Evolutionary conservation across 2,329 filamentous ascomycete genomes (phyloP).

Genomic region (Colletotrichum euphorbiae): DNA sequence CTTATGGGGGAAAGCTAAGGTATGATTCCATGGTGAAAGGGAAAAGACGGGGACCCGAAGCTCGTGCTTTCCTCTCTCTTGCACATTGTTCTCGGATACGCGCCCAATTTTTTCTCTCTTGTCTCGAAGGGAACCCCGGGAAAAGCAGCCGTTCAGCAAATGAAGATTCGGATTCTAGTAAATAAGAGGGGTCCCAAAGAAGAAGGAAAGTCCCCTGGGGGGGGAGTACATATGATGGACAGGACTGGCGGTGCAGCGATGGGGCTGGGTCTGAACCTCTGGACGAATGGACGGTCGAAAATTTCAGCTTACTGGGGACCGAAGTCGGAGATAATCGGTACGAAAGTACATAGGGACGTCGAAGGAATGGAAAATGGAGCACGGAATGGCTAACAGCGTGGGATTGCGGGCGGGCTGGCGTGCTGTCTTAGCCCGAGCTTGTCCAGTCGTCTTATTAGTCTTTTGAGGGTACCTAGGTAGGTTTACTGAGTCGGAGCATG

Average conservation of each 20-base stretch:
- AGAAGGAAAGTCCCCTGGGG: background rate
- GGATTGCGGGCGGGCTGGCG: conserved; percentile 18
- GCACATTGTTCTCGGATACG: background rate
- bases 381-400: conserved; percentile 8
- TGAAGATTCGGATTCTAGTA: conserved; percentile 5
- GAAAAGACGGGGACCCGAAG: conserved; percentile 3
- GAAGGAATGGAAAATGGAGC: conserved; percentile 16
- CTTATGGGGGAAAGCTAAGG: conserved; percentile 21
- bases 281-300: conserved; percentile 31
- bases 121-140: conserved; percentile 5
- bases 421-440: background rate
- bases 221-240: too few relatives aligned
- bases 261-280: background rate
- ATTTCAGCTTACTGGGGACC: conserved; percentile 39
- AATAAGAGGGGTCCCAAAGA: background rate
- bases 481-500: background rate
- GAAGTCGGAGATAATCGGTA: conserved; percentile 40
- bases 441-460: background rate
- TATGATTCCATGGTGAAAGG: conserved; percentile 25
- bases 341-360: conserved; percentile 13
- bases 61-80: background rate
- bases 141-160: conserved; percentile 7
- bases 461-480: background rate
- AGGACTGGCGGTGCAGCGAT: background rate
- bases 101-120: conserved; percentile 25